Evolutionary conservation across 2,329 filamentous ascomycete genomes (phyloP).

Genomic region (Simplicillium sp.): DNA sequence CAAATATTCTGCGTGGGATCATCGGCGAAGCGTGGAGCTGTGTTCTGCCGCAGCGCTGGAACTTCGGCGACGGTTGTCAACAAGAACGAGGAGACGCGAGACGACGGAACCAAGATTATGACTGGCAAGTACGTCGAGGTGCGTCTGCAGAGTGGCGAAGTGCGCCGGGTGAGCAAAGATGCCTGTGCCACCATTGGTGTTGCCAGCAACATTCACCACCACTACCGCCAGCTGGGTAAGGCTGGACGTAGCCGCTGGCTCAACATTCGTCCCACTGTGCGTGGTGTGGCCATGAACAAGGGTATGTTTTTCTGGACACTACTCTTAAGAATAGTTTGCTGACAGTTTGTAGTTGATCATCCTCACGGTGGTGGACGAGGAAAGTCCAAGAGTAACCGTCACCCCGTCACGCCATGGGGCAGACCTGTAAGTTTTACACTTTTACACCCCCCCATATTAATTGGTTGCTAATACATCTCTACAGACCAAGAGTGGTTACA

Average conservation of each 20-base stretch:
- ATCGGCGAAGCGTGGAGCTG: conserved; percentile 61
- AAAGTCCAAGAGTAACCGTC: conserved; percentile 96
- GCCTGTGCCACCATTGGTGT: conserved; percentile 92
- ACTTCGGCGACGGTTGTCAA: conserved; percentile 83
- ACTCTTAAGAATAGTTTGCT: not conserved
- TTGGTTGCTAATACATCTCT: conserved; percentile 16
- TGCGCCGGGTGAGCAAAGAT: conserved; percentile 80
- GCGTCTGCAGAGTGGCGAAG: conserved; percentile 83
- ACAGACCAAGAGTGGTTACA: conserved; percentile 76
- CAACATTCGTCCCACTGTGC: conserved; percentile 87
- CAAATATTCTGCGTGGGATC: conserved; percentile 85
- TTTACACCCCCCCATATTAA: not conserved
- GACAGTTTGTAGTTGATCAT: conserved; percentile 59
- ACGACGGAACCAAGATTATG: conserved; percentile 50
- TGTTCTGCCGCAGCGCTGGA: conserved; percentile 91
- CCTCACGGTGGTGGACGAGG: conserved; percentile 98
- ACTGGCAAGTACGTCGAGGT: conserved; percentile 74
- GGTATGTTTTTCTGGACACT: conserved; percentile 37
- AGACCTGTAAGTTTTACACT: conserved; percentile 62
- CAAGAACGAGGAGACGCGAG: conserved; percentile 69
- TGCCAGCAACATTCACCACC: conserved; percentile 85
- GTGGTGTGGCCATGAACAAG: conserved; percentile 98
- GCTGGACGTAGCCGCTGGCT: conserved; percentile 89
- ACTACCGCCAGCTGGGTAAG: conserved; percentile 88
- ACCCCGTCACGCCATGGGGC: conserved; percentile 95